Percentiles rank a stretch among this genome's conserved stretches.
phyloP scores from a whole-genome alignment of 2,329 filamentous ascomycete species.

The Thelonectria olida region DNA sequence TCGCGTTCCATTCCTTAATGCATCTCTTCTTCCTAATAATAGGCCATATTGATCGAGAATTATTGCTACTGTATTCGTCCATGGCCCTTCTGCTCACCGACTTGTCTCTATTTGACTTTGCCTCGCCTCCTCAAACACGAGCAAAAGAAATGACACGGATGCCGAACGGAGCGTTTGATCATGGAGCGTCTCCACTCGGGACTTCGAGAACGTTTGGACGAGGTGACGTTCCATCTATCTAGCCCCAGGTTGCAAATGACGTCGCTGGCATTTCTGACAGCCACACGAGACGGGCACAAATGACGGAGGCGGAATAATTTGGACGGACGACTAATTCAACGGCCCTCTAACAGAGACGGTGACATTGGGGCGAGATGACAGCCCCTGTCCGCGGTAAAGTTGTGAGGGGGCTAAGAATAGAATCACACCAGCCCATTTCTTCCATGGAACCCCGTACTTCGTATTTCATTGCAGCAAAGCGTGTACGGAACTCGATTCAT shows the following conservation, averaged over 20 bases:
- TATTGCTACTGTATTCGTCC: not conserved
- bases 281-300: not conserved
- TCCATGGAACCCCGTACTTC: no score
- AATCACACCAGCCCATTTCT: no score
- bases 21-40: not conserved
- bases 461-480: no score
- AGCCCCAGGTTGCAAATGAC: constrained; percentile 4
- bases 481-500: no score
- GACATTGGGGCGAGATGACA: no score
- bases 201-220: not conserved
- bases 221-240: constrained; percentile 5
- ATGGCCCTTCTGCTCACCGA: not conserved
- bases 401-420: not conserved
- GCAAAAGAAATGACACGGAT: not conserved
- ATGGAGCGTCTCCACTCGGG: not conserved
- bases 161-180: not conserved
- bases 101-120: not conserved
- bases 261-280: not conserved
- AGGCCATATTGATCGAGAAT: not conserved
- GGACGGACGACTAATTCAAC: no score
- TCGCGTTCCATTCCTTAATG: not conserved
- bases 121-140: not conserved
- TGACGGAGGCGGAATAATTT: not conserved
- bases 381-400: not conserved
- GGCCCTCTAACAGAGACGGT: not conserved